phyloP scores from a whole-genome alignment of 441 rosid genomes.

The Aleurites moluccanus region DNA sequence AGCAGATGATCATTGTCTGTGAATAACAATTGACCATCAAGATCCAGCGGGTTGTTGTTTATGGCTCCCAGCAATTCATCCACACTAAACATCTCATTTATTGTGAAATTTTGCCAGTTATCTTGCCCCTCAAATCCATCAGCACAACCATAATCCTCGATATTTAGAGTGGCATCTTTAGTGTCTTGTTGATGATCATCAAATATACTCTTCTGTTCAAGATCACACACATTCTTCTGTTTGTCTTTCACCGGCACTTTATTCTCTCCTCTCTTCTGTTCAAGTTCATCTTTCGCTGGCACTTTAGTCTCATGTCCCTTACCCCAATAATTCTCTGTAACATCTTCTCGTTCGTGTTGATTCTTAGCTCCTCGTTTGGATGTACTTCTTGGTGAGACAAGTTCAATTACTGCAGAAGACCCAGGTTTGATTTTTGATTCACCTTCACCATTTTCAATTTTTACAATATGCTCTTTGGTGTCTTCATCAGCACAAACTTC shows the following conservation, averaged over 20 bases:
- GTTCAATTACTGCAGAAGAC: background rate
- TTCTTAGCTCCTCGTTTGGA: conserved; percentile 2
- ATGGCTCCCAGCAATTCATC: conserved; percentile 48
- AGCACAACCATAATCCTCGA: conserved; percentile 21
- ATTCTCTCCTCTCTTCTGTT: background rate
- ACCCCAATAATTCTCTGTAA: background rate
- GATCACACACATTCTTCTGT: background rate
- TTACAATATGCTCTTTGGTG: conserved; percentile 12
- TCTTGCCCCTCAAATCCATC: conserved; percentile 20
- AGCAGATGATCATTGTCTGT: background rate
- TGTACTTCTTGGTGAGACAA: background rate
- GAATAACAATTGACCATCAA: background rate
- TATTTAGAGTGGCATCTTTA: conserved; percentile 11
- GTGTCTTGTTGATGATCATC: conserved; percentile 17
- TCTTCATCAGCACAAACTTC: conserved; percentile 48
- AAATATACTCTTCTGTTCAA: background rate
- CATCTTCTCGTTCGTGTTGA: background rate
- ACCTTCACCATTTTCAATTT: conserved; percentile 26
- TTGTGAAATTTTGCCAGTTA: conserved; percentile 23
- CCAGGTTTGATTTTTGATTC: conserved; percentile 19
- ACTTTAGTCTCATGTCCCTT: background rate
- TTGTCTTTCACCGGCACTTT: no score
- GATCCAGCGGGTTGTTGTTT: conserved; percentile 27
- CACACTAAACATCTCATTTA: conserved; percentile 55
- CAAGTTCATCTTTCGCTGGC: background rate